phyloP scores from a whole-genome alignment of 2,329 filamentous ascomycete genomes.

The Aspergillus texensis region DNA sequence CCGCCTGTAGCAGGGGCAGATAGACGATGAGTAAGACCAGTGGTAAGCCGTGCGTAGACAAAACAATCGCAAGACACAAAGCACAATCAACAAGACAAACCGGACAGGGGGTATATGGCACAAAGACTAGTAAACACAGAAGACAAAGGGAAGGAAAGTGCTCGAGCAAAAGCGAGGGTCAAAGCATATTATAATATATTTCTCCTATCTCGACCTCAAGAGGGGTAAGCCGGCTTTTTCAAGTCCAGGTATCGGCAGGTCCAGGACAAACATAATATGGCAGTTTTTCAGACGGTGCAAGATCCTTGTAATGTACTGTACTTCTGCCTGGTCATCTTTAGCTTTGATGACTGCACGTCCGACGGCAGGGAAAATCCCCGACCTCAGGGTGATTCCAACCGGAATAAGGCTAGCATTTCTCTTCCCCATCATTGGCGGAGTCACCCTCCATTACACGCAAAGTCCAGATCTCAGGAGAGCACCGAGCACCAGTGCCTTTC shows the following conservation, averaged over 20 bases:
- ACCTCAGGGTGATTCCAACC: background rate
- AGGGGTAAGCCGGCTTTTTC: conserved; percentile 10
- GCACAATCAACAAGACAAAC: background rate
- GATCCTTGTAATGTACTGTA: conserved; percentile 10
- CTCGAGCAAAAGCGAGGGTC: background rate
- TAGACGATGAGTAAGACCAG: background rate
- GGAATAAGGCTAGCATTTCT: background rate
- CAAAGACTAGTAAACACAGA: background rate
- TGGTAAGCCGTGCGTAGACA: background rate
- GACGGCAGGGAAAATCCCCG: conserved; percentile 6
- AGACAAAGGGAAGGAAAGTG: background rate
- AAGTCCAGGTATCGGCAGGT: conserved; percentile 7
- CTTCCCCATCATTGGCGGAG: conserved; percentile 2
- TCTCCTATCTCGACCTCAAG: conserved; percentile 5
- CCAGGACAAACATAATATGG: conserved; percentile 6
- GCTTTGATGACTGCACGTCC: conserved; percentile 8
- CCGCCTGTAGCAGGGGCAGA: conserved; percentile 2
- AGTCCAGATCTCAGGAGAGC: conserved; percentile 4
- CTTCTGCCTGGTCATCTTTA: conserved; percentile 13
- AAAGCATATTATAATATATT: conserved; percentile 6
- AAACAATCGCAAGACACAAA: background rate
- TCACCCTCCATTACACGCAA: background rate
- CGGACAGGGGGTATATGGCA: background rate
- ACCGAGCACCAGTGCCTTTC: background rate
- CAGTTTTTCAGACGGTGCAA: conserved; percentile 11